These are phyloP conservation scores for cucumber (Cucumis sativus) DNA, from an alignment of 306 rosid genomes.

Conservation along the genomic window Cucumber_9930_V3 NC_026657.2:8428501-8429000, in stretches of 20 bases:
- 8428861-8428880: slow-evolving; percentile 81
- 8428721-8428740: slow-evolving; percentile 23
- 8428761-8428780: slow-evolving; percentile 31
- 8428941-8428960: slow-evolving; percentile 23
- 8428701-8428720: slow-evolving; percentile 26
- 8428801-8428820: slow-evolving; percentile 29
- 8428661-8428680: slow-evolving; percentile 16
- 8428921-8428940: slow-evolving; percentile 22
- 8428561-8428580: slow-evolving; percentile 10
- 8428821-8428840: slow-evolving; percentile 45
- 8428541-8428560: slow-evolving; percentile 12
- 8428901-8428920: slow-evolving; percentile 38
- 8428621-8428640: slow-evolving; percentile 8
- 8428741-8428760: slow-evolving; percentile 17
- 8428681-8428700: slow-evolving; percentile 20
- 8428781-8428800: slow-evolving; percentile 40
- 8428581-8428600: slow-evolving; percentile 2
- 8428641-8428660: slow-evolving; percentile 17
- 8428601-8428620: slow-evolving; percentile 21
- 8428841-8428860: slow-evolving; percentile 96
- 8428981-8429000: slow-evolving; percentile 16
- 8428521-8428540: slow-evolving; percentile 19
- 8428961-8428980: slow-evolving; percentile 21
- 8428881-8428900: slow-evolving; percentile 81
- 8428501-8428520: slow-evolving; percentile 16